phyloP scores from a whole-genome alignment of 164 flowering plant species.

The Vitis rupestris region DNA sequence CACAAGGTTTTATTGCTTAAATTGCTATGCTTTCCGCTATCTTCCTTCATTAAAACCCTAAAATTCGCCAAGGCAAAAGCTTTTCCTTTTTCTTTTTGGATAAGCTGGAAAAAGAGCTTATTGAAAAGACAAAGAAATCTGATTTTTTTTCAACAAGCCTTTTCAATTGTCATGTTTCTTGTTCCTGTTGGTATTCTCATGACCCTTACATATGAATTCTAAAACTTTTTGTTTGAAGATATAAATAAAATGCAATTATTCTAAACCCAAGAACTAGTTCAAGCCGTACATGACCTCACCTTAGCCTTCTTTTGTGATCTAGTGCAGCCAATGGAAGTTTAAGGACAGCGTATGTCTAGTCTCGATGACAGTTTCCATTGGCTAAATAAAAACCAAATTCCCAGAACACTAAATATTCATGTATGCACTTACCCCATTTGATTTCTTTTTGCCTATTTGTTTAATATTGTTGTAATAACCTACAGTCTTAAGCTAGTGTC shows the following conservation, averaged over 20 bases:
- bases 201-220: not conserved
- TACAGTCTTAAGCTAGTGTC: slow-evolving; percentile 3
- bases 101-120: no score
- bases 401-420: not conserved
- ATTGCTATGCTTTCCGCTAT: not conserved
- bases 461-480: slow-evolving; percentile 4
- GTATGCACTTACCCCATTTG: not conserved
- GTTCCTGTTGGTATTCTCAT: not conserved
- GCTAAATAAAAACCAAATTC: not conserved
- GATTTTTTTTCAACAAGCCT: not conserved
- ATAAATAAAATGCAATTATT: no score
- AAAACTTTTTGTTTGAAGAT: not conserved
- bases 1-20: not conserved
- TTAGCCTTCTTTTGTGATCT: slow-evolving; percentile 4
- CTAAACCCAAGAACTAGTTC: no score
- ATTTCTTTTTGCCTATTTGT: not conserved
- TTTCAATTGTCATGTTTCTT: not conserved
- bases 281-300: slow-evolving; percentile 11
- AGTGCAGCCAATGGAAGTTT: slow-evolving; percentile 10
- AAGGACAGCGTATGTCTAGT: not conserved
- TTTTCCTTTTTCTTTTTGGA: no score
- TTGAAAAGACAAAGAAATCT: no score
- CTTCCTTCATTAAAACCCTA: not conserved
- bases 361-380: slow-evolving; percentile 12
- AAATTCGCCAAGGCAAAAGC: not conserved